Evolutionary conservation across 1,284 basidiomycete genomes (phyloP), one percentile per base, ranked within the genome.

Genomic region (Rhodotorula sp.): DNA sequence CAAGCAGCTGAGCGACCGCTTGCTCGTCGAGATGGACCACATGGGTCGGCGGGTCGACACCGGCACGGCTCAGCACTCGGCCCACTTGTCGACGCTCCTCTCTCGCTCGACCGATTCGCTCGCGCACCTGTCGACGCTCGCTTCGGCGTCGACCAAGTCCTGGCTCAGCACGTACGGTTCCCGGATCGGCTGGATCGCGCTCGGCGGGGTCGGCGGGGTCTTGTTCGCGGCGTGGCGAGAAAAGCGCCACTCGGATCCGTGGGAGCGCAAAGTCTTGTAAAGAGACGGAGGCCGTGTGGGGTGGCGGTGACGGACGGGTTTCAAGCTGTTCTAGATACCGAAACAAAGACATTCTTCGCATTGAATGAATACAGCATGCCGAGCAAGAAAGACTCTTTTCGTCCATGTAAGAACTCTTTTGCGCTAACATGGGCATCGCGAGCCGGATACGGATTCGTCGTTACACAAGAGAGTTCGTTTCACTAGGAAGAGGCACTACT

Each of bases 1-100:
- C n/a, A 30, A 68, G 26, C 74, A 75, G 64, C 68, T 73, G 3
- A 68, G 67, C 42, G 74, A 75, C 20, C 60, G 70, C n/a, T 22
- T 71, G 49, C 66, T 71, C 63, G 64, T 64, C 20, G 69, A 73
- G 63, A 53, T 75, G n/a, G 62, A 72, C 48, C 24, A 56, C 12
- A 61, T 75, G 26, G 72, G 62, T 1, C 48, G 66, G 29, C 71
- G 66, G 62, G 64, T 73, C 20, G 74, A 75, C 51, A 45, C 24
- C 26, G 12, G 33, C 18, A 26, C 26, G 14, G 53, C 53, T 29
- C 53, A 54, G 18, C 26, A 26, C 53, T 26, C 26, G 26, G 26
- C 26, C 14, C 53, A 54, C 53, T 54, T 54, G 26, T 54, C 53
- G 53, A 54, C 53, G 26, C 53, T 54, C 53, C 53, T 54, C 53